These are phyloP conservation scores for Umbellularia californica DNA, from an alignment of 164 flowering plant genomes.

Conservation along the genomic window DNA sequence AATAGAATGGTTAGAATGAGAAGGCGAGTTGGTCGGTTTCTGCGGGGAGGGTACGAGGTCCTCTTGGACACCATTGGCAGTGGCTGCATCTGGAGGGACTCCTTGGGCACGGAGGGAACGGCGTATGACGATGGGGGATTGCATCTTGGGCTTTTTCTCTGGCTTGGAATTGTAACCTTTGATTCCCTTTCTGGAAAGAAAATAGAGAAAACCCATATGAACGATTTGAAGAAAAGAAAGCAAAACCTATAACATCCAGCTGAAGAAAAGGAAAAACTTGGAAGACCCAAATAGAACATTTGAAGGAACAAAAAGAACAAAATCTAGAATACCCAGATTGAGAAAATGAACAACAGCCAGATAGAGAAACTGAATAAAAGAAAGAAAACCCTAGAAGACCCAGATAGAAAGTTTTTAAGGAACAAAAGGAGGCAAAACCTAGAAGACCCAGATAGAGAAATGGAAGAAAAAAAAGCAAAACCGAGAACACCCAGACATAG, in stretches of 20 bases:
- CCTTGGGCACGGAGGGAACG: conserved; percentile 71
- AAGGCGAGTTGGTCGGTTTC: neutral
- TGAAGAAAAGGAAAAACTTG: neutral
- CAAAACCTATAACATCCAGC: neutral
- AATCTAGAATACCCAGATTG: too few species aligned
- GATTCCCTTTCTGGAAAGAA: conserved; percentile 33
- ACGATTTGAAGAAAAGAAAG: neutral
- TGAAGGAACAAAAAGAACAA: conserved; percentile 3
- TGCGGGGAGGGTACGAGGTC: too few species aligned
- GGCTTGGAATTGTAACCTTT: conserved; percentile 37
- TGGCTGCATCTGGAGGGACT: conserved; percentile 38
- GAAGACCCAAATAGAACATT: conserved; percentile 10
- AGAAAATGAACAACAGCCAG: neutral
- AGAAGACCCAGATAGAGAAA: too few species aligned
- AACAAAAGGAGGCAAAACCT: too few species aligned
- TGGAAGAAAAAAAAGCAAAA: too few species aligned
- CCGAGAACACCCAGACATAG: too few species aligned
- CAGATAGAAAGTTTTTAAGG: too few species aligned
- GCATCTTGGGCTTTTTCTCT: conserved; percentile 45
- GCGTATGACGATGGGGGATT: conserved; percentile 46
- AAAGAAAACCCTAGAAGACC: too few species aligned
- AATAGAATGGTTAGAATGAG: conserved; percentile 1
- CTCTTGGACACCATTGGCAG: too few species aligned
- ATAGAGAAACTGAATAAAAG: neutral
- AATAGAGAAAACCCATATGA: neutral